Evolutionary conservation across 108 stramenopile species (phyloP).

Genomic region (Asterionellopsis glacialis): DNA sequence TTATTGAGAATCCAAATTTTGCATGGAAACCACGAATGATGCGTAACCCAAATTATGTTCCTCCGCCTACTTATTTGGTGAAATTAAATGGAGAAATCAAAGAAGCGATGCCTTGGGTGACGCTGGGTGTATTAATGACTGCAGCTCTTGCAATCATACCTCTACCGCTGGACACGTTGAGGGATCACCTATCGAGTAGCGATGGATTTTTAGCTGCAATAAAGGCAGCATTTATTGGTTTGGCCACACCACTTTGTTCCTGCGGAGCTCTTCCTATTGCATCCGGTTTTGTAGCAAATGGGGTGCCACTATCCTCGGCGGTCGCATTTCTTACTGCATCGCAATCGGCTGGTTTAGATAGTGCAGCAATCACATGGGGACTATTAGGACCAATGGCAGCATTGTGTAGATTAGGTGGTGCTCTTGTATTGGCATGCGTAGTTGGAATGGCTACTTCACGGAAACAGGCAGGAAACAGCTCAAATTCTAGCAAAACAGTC

Average conservation of each 20-base stretch:
- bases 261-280: constrained; percentile 28
- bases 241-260: constrained; percentile 28
- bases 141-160: constrained; percentile 5
- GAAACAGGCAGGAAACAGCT: neutral
- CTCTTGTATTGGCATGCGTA: constrained; percentile 15
- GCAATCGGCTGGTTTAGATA: constrained; percentile 30
- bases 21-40: constrained; percentile 17
- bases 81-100: constrained; percentile 12
- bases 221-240: constrained; percentile 16
- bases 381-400: constrained; percentile 22
- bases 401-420: constrained; percentile 20
- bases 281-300: constrained; percentile 17
- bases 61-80: constrained; percentile 15
- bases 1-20: constrained; percentile 20
- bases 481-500: neutral
- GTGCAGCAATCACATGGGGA: constrained; percentile 30
- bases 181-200: neutral
- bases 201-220: neutral
- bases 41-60: constrained; percentile 11
- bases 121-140: constrained; percentile 17
- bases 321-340: constrained; percentile 29
- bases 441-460: constrained; percentile 13
- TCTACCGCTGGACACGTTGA: constrained; percentile 8
- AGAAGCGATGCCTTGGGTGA: constrained; percentile 23
- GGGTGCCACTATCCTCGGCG: constrained; percentile 16